These are phyloP conservation scores for Globisporangium iwayamae DNA, from an alignment of 352 stramenopile species.

Conservation along the genomic window DNA sequence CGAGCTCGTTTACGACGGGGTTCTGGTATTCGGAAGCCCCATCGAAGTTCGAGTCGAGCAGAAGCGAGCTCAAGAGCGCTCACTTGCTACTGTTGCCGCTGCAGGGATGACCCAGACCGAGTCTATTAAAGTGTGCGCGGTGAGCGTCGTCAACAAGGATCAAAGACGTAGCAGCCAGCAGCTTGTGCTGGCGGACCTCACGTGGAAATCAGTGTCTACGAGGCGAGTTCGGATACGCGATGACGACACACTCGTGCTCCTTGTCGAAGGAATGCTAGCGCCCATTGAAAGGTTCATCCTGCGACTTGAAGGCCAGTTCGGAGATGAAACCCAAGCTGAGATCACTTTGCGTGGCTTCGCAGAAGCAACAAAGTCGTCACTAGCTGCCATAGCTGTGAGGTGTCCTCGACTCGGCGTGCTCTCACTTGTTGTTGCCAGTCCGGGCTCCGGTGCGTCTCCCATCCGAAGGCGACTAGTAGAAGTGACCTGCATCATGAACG, in stretches of 20 bases:
- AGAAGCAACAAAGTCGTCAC: neutral
- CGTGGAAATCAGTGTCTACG: neutral
- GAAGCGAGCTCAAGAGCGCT: neutral
- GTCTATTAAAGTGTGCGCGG: neutral
- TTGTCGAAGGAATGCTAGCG: neutral
- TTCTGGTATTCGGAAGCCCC: constrained; percentile 3
- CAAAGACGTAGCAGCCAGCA: neutral
- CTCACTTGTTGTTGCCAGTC: neutral
- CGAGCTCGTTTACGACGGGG: constrained; percentile 1
- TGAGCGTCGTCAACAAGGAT: neutral
- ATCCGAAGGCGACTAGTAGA: neutral
- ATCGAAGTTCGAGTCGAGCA: constrained; percentile 5
- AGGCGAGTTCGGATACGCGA: constrained; percentile 4
- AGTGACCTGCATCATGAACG: constrained; percentile 2
- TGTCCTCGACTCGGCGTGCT: neutral
- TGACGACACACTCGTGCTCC: constrained; percentile 8
- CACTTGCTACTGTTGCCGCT: neutral
- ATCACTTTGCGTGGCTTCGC: neutral
- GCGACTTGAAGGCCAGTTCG: neutral
- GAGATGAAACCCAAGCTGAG: neutral
- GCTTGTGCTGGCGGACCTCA: neutral
- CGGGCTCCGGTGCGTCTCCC: neutral
- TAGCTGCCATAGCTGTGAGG: neutral
- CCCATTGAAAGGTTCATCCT: neutral
- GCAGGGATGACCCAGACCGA: neutral